Base-by-base conservation (phyloP, 805 yeast genomes). In the Kurtzmaniella cleridarum region DNA sequence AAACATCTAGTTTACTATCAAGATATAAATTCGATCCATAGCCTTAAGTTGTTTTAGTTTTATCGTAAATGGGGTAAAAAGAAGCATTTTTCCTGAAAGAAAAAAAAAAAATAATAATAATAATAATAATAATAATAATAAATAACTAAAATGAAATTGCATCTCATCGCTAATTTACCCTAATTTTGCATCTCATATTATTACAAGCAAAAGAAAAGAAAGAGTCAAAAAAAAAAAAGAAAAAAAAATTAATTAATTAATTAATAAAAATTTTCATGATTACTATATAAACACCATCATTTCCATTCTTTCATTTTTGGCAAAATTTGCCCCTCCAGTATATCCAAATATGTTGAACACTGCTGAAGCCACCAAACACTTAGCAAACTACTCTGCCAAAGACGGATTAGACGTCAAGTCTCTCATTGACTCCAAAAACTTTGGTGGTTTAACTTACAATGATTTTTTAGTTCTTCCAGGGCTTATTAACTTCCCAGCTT, bases 361-460 rank as follows among this genome's bases (percentile, higher is more conserved):
- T 50, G 47, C 82, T 30, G 72, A 75, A 48, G 98, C 97, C 49
- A 55, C 83, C 46, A 78, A 80, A 41, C 73, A 71, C 59, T 75
- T 93, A 50, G 64, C 76, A 44, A 62, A 75, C 45, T 91, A 87
- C 74, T 47, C 75, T 42, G 64, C 71, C 53, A 80, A 76, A 60
- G 98, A 93, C 63, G 98, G 98, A 48, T 76, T 93, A 50, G 81
- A 84, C 47, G 84, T 85, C 55, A 72, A 78, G 43, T 76, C 84
- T 50, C 78, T 93, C 65, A 86, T 93, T 84, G 95, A 93, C 71
- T 88, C 97, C 37, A 71, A 78, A 51, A 64, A 71, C 53, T 84
- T 93, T 69, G 98, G 98, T 64, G 98, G 98, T 42, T 79, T 93
- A 60, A 93, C 98, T 50, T 93, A 93, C 75, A 93, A 93, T 61